phyloP scores from a whole-genome alignment of 257 asterid species.

The Ocimum tenuiflorum region DNA sequence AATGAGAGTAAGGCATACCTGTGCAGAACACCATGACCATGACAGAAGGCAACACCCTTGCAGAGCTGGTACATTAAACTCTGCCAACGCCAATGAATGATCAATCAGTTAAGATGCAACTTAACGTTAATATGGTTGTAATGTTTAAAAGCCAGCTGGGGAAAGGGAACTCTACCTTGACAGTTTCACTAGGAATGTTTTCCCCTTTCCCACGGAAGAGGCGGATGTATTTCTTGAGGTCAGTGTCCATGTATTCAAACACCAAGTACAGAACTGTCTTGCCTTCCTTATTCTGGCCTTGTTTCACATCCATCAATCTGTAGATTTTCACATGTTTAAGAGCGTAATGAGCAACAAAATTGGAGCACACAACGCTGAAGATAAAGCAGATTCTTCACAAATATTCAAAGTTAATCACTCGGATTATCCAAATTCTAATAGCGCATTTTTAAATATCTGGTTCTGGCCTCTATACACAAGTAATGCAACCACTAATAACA shows the following conservation, averaged over 20 bases:
- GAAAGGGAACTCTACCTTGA: conserved; percentile 41
- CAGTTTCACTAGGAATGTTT: conserved; percentile 34
- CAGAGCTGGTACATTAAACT: conserved; percentile 93
- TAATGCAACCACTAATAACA: neutral
- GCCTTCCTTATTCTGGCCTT: conserved; percentile 83
- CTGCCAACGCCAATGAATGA: conserved; percentile 29
- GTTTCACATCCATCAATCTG: conserved; percentile 89
- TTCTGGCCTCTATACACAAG: too few species aligned
- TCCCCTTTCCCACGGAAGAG: conserved; percentile 52
- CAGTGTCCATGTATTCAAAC: conserved; percentile 92
- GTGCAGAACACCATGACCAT: conserved; percentile 90
- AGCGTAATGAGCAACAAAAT: neutral
- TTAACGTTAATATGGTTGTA: neutral
- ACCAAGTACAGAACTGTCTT: conserved; percentile 84
- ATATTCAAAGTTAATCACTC: neutral
- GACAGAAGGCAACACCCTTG: conserved; percentile 94
- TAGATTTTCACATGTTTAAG: neutral
- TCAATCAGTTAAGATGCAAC: neutral
- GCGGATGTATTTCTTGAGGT: conserved; percentile 78
- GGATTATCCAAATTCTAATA: too few species aligned
- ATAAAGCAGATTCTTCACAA: neutral
- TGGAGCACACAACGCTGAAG: neutral
- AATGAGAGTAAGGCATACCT: conserved; percentile 33
- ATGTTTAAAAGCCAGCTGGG: neutral
- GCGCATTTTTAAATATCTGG: neutral